These are phyloP conservation scores for Fraxinus nigra DNA, from an alignment of 305 asterid species.

Conservation along the genomic window DNA sequence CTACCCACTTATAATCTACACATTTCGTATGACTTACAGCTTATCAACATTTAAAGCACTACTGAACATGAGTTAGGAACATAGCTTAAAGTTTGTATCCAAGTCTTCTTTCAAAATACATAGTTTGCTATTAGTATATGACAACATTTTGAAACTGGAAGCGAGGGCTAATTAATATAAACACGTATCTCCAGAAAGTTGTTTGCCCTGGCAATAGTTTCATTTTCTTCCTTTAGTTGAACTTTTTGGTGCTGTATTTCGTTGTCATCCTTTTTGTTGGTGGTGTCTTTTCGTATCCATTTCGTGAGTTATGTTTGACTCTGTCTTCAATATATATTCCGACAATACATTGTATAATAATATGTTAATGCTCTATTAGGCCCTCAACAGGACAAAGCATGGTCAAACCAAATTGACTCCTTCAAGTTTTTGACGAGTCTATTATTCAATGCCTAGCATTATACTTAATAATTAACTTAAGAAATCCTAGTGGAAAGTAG, in stretches of 20 bases:
- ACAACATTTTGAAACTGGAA: neutral
- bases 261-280: neutral
- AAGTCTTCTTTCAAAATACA: neutral
- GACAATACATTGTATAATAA: neutral
- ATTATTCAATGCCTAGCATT: neutral
- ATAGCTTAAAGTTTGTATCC: neutral
- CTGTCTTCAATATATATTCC: neutral
- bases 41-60: neutral
- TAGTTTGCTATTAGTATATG: neutral
- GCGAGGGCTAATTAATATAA: neutral
- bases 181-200: neutral
- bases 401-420: neutral
- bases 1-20: neutral
- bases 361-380: neutral
- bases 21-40: neutral
- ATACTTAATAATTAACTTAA: neutral
- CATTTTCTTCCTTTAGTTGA: neutral
- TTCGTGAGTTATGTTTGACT: neutral
- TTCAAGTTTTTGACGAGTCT: neutral
- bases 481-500: neutral
- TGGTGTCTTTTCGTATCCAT: neutral
- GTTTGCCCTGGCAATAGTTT: neutral
- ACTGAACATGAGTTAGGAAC: neutral
- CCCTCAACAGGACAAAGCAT: neutral
- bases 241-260: neutral